Evolutionary conservation across 257 asterid species (phyloP).

Genomic region (Ballota nigra): DNA sequence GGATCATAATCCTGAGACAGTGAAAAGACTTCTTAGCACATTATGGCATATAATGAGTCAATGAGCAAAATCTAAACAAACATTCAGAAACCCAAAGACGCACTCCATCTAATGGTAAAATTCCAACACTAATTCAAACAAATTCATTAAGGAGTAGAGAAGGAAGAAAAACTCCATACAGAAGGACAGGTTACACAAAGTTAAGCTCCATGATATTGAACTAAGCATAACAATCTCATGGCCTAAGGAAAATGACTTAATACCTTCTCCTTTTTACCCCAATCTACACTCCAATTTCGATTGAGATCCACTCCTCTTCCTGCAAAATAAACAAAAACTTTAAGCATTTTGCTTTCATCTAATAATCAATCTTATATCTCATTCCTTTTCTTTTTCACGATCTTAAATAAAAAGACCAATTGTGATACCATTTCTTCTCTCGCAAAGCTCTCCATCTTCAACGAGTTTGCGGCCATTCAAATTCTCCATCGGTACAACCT

Average conservation of each 20-base stretch:
- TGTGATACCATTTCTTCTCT: conserved; percentile 85
- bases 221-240: conserved; percentile 6
- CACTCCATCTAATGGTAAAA: neutral
- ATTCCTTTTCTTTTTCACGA: neutral
- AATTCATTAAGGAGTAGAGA: neutral
- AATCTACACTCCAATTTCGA: conserved; percentile 95
- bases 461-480: conserved; percentile 91
- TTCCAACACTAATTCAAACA: neutral
- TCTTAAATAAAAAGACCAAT: neutral
- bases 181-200: conserved; percentile 3
- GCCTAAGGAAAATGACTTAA: conserved; percentile 13
- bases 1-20: conserved; percentile 88
- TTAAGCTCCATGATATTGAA: neutral
- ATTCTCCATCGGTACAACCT: conserved; percentile 93
- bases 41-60: neutral
- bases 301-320: conserved; percentile 99
- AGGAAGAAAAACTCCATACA: neutral
- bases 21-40: conserved; percentile 27
- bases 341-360: conserved; percentile 9
- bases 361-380: conserved; percentile 11
- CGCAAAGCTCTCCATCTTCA: conserved; percentile 94
- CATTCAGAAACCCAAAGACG: neutral
- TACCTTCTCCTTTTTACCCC: conserved; percentile 99
- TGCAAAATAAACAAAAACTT: conserved; percentile 31
- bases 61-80: conserved; percentile 1